A percentile compares a stretch with the other conserved stretches of the same genome.
These are phyloP conservation scores for Hyphodiscus hymeniophilus DNA, from an alignment of 495 filamentous ascomycete genomes.

Conservation along the genomic window DNA sequence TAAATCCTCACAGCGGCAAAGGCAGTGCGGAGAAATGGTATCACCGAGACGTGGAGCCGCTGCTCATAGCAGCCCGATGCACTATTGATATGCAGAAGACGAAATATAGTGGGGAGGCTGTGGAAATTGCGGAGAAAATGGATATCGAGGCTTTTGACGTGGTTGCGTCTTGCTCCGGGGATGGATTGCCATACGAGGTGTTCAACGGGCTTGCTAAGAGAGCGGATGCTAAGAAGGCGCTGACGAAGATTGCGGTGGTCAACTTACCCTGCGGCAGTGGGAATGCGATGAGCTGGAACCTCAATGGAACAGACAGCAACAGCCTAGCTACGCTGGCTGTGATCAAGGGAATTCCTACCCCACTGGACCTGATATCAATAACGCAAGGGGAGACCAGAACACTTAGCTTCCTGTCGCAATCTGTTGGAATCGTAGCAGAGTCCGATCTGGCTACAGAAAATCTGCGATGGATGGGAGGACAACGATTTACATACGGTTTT, in stretches of 20 bases:
- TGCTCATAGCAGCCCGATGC: constrained; percentile 78
- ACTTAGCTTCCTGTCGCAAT: constrained; percentile 85
- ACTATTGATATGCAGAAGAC: constrained; percentile 70
- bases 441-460: constrained; percentile 82
- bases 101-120: constrained; percentile 63
- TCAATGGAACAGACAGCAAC: constrained; percentile 71
- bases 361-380: constrained; percentile 78
- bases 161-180: constrained; percentile 83
- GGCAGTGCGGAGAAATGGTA: constrained; percentile 70
- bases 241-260: constrained; percentile 75
- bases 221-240: constrained; percentile 61
- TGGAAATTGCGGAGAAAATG: constrained; percentile 69
- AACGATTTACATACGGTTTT: constrained; percentile 79
- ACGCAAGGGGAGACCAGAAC: constrained; percentile 67
- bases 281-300: constrained; percentile 88
- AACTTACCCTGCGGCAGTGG: constrained; percentile 88
- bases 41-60: constrained; percentile 64
- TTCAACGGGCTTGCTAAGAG: constrained; percentile 86
- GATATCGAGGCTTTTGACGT: constrained; percentile 75
- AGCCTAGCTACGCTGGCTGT: constrained; percentile 71
- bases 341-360: constrained; percentile 74
- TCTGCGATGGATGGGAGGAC: constrained; percentile 82
- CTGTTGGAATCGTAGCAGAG: constrained; percentile 85
- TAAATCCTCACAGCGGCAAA: constrained; percentile 87
- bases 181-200: constrained; percentile 86